Conservation (phyloP, 306 rosid species). For the Acmispon strigosus region DNA sequence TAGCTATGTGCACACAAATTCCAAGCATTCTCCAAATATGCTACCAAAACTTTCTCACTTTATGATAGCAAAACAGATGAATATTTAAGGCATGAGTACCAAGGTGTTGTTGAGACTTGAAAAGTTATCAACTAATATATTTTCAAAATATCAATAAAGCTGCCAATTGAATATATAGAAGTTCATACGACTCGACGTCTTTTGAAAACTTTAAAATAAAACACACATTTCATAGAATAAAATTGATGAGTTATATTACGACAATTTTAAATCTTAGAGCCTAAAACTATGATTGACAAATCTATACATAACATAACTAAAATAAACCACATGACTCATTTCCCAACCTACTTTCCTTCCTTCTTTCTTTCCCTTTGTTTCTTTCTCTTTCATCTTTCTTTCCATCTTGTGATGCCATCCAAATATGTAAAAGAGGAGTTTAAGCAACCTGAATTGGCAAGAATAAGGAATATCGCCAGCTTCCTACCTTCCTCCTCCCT, state of each 20-base stretch:
- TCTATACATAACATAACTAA: neutral
- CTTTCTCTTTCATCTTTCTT: neutral
- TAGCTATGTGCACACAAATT: neutral
- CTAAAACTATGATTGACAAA: neutral
- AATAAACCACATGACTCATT: slow-evolving; percentile 2
- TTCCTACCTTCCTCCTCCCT: slow-evolving; percentile 21
- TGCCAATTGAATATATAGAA: neutral
- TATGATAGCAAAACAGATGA: neutral
- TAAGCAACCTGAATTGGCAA: slow-evolving; percentile 7
- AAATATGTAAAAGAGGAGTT: slow-evolving; percentile 2
- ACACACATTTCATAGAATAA: neutral
- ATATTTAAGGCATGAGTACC: neutral
- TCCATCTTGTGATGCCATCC: neutral
- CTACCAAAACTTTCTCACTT: neutral
- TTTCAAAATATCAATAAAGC: neutral
- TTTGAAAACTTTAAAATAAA: neutral
- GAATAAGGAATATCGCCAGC: slow-evolving; percentile 1
- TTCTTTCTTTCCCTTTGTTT: neutral
- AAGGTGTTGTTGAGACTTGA: neutral
- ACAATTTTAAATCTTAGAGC: neutral
- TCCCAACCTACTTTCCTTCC: slow-evolving; percentile 1
- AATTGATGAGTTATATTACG: neutral
- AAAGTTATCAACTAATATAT: neutral
- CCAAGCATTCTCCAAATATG: neutral
- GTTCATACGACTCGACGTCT: neutral